Evolutionary conservation across 2,329 filamentous ascomycete species (phyloP).

Genomic region (Nemania sp.): DNA sequence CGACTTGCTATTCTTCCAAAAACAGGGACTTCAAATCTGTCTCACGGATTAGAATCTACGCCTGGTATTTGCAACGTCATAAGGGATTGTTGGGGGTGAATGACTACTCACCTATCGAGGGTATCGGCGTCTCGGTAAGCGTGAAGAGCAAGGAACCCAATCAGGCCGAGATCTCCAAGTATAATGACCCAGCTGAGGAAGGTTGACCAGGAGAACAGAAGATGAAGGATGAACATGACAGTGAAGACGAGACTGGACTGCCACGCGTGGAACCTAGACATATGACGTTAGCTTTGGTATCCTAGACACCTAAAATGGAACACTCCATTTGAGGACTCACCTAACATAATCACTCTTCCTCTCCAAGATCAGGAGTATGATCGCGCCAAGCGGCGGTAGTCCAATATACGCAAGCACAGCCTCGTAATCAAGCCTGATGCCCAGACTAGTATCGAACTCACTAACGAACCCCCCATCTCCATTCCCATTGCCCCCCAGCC

Average conservation of each 20-base stretch:
- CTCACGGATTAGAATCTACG: constrained; percentile 26
- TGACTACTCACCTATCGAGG: constrained; percentile 65
- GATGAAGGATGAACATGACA: constrained; percentile 78
- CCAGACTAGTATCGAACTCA: constrained; percentile 90
- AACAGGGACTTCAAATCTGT: constrained; percentile 86
- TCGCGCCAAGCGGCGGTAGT: constrained; percentile 86
- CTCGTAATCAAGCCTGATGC: constrained; percentile 88
- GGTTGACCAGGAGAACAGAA: constrained; percentile 86
- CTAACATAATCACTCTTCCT: constrained; percentile 97
- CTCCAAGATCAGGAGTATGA: constrained; percentile 86
- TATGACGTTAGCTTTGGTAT: constrained; percentile 39
- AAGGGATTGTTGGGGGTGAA: constrained; percentile 44
- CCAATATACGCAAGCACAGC: constrained; percentile 89
- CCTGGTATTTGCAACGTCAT: constrained; percentile 53
- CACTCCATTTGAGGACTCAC: constrained; percentile 59
- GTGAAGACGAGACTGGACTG: constrained; percentile 89
- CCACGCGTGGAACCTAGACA: constrained; percentile 90
- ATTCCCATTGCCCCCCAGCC: constrained; percentile 48
- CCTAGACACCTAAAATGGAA: not conserved
- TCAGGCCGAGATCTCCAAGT: constrained; percentile 78
- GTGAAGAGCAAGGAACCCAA: constrained; percentile 79
- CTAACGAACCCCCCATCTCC: constrained; percentile 51
- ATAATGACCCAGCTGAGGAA: constrained; percentile 89
- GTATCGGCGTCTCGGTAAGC: constrained; percentile 87
- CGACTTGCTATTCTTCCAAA: constrained; percentile 87